Base-by-base conservation (phyloP, 139 green algal genomes). In the Chlorella sorokiniana region DNA sequence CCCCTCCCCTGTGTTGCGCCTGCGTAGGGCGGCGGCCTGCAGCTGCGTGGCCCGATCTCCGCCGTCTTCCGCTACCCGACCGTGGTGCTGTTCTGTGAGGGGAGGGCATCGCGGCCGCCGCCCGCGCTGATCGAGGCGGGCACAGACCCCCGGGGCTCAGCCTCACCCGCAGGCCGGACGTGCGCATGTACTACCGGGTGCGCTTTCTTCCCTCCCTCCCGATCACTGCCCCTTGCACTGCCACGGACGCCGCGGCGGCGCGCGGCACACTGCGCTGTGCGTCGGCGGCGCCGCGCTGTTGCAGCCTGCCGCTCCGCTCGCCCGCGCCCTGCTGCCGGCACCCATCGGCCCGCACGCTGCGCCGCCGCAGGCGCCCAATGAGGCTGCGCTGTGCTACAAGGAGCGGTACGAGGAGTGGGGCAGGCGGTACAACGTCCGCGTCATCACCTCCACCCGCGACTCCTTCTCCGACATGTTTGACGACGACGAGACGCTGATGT, bases 151-250 rank as follows among this genome's bases (percentile, higher is more conserved):
- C 81, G 11, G 90, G 85, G 45, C 87, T 97, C 7, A 87, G 81
- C 68, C 67, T 92, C 7, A 45, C 22, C 0, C 79, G 91, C 44
- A 81, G 93, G 31, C 23, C 76, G 14, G 89, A 96, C 68, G 89
- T 95, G 5, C 77, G 85, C 40, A 78, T 96, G 59, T 97, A 96
- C 84, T 97, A 96, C 87, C 85, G 88, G 83, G 93, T 95, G 69
- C 37, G 77, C 62, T 16, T 16, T 6, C 29, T 29, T 29, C 11
- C 48, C 48, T n/a, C n/a, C n/a, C n/a, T n/a, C n/a, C n/a, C n/a
- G n/a, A n/a, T n/a, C n/a, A n/a, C n/a, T n/a, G n/a, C n/a, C n/a
- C n/a, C 44, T 33, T 61, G 56, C 8, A 52, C 40, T 31, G n/a
- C 40, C 29, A 44, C 23, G 33, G 37, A 27, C 63, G 18, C 20